A percentile compares a stretch with the other conserved stretches of the same genome.
Evolutionary conservation across 495 filamentous ascomycete species (phyloP).

Genomic region (Glarea lozoyensis): DNA sequence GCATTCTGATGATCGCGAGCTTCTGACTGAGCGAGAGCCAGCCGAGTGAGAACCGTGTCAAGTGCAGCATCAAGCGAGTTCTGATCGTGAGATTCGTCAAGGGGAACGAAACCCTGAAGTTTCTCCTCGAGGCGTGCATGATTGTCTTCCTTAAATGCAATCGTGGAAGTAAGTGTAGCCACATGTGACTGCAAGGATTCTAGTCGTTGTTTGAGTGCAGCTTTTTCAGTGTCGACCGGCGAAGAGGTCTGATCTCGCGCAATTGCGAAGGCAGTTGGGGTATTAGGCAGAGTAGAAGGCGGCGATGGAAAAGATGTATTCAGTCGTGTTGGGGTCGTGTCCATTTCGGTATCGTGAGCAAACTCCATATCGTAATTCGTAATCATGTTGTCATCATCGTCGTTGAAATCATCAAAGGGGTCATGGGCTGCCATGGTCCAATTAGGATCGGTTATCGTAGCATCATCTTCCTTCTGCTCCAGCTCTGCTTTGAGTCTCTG

Average conservation of each 20-base stretch:
- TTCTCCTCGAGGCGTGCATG: slow-evolving; percentile 17
- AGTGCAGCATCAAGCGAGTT: slow-evolving; percentile 26
- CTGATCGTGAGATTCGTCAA: slow-evolving; percentile 13
- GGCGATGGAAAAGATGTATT: slow-evolving; percentile 39
- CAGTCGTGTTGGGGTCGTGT: slow-evolving; percentile 19
- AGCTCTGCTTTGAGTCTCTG: slow-evolving; percentile 15
- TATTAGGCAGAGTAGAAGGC: slow-evolving; percentile 27
- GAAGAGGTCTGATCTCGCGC: slow-evolving; percentile 27
- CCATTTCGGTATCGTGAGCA: slow-evolving; percentile 21
- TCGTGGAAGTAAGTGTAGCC: slow-evolving; percentile 9
- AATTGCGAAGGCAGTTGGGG: slow-evolving; percentile 24
- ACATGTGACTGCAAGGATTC: slow-evolving; percentile 13
- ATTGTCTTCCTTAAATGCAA: slow-evolving; percentile 15
- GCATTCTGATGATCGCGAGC: slow-evolving; percentile 27
- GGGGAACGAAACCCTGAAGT: slow-evolving; percentile 13
- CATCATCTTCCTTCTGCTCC: slow-evolving; percentile 10
- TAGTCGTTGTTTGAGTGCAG: slow-evolving; percentile 11
- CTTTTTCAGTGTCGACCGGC: slow-evolving; percentile 32
- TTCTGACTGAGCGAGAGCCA: slow-evolving; percentile 26
- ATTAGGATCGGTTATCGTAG: slow-evolving; percentile 21
- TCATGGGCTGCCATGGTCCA: slow-evolving; percentile 35
- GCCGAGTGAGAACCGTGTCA: slow-evolving; percentile 27
- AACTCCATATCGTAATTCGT: slow-evolving; percentile 24
- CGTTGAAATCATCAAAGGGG: slow-evolving; percentile 31
- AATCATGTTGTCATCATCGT: slow-evolving; percentile 23